Base-by-base conservation (phyloP, 169 alveolate species). In the Plasmodium vivax region DNA sequence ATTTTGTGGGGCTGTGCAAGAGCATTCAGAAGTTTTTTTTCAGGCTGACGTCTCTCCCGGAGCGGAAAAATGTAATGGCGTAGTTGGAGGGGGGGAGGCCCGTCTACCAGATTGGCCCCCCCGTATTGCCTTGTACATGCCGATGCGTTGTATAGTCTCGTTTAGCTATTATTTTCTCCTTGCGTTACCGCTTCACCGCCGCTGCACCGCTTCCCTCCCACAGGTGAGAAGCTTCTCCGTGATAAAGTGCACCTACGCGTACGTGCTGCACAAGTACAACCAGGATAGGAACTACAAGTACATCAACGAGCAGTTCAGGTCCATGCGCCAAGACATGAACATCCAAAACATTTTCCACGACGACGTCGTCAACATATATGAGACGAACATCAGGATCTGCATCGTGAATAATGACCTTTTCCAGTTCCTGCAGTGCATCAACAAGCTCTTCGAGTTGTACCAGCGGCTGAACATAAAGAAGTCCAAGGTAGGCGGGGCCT, bases 371-470 rank as follows among this genome's bases (percentile, higher is more conserved):
- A 96, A 97, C 72, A 98, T 98, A 6, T 98, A 98, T 84, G 99
- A 99, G 93, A 96, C 98, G 19, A 98, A 98, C 82, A 99, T 99
- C 4, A 95, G 99, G 27, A 93, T 98, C n/a, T 99, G 99, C 10
- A 92, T 98, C 80, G 98, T 97, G 84, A 95, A 97, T 79, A 97
- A 97, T 30, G 99, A 98, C 96, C 92, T 98, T 45, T 99, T 98
- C 75, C 99, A 98, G 84, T 98, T 98, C 82, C 98, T 98, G 92
- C 98, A 98, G 91, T 98, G 99, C 91, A 98, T 98, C 84, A 98
- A 99, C 56, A 98, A 98, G 85, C 97, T 98, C 30, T 95, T 93
- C 58, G 98, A 98, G 73, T 93, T 98, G 41, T 97, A 97, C 62
- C 93, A 95, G 34, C 83, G 92, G 73, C 97, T 97, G 5, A 51